Conservation (phyloP, 257 asterid species). For the Hygrophila difformis region DNA sequence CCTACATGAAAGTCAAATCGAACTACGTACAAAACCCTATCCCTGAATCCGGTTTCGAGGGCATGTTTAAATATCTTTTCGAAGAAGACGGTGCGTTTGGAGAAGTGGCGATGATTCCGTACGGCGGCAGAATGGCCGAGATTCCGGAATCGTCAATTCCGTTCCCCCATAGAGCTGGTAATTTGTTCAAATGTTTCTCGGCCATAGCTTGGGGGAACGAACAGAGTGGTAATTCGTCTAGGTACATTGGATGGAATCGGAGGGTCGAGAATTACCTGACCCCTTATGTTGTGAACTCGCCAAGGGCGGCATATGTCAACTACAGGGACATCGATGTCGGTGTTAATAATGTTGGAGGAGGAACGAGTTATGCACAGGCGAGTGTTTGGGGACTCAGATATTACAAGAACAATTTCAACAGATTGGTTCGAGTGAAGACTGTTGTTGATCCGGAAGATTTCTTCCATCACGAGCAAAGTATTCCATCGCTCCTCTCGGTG, state of each 20-base stretch:
- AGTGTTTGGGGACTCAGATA: constrained; percentile 18
- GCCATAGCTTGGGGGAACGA: constrained; percentile 2
- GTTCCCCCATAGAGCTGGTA: constrained; percentile 16
- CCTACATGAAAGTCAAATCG: constrained; percentile 10
- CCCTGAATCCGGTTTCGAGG: not conserved
- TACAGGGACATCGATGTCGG: constrained; percentile 20
- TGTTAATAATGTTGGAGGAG: constrained; percentile 2
- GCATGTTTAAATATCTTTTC: not conserved
- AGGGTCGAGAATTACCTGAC: constrained; percentile 4
- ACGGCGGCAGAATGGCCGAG: constrained; percentile 22
- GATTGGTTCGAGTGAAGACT: constrained; percentile 17
- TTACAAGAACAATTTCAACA: constrained; percentile 12
- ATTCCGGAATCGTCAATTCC: constrained; percentile 6
- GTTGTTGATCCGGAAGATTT: constrained; percentile 15
- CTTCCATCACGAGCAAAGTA: constrained; percentile 21
- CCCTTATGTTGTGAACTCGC: constrained; percentile 12
- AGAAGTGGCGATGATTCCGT: not conserved
- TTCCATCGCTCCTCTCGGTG: too few relatives aligned
- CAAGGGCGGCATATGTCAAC: constrained; percentile 14
- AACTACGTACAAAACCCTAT: constrained; percentile 18
- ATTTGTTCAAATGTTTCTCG: constrained; percentile 6
- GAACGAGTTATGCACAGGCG: constrained; percentile 9
- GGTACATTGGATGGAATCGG: constrained; percentile 12
- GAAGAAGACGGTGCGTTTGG: constrained; percentile 6
- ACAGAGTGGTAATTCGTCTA: not conserved